Evolutionary conservation across 495 filamentous ascomycete species (phyloP).

Genomic region (Penicillium cinerascens): DNA sequence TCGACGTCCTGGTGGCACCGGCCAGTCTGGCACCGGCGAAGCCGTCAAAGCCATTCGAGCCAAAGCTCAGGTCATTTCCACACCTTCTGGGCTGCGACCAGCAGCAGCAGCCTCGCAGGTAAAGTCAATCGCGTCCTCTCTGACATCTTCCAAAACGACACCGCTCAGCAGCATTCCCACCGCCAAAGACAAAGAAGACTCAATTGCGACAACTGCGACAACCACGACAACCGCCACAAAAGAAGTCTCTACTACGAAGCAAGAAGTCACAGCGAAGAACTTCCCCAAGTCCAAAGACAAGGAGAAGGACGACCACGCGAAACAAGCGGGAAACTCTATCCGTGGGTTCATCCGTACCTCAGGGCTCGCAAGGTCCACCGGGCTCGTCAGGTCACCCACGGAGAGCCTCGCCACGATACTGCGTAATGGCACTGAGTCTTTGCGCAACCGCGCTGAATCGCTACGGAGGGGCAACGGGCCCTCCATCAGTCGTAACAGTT

Average conservation of each 20-base stretch:
- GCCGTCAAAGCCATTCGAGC: slow-evolving; percentile 31
- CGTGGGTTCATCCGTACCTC: slow-evolving; percentile 44
- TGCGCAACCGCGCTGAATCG: slow-evolving; percentile 22
- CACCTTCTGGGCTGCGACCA: slow-evolving; percentile 32
- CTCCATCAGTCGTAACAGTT: slow-evolving; percentile 14
- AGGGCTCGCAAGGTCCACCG: slow-evolving; percentile 27
- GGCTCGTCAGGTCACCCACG: slow-evolving; percentile 29
- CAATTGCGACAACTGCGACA: too few species aligned
- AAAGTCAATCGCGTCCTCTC: slow-evolving; percentile 25
- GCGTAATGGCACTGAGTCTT: slow-evolving; percentile 24
- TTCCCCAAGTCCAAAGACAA: background rate
- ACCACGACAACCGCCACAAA: background rate
- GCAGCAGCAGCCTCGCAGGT: slow-evolving; percentile 21
- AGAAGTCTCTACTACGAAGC: background rate
- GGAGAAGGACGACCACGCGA: slow-evolving; percentile 5
- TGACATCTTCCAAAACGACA: slow-evolving; percentile 18
- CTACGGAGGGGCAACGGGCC: slow-evolving; percentile 18
- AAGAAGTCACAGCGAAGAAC: background rate
- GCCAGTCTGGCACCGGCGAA: slow-evolving; percentile 24
- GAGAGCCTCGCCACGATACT: slow-evolving; percentile 25
- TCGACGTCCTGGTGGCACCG: slow-evolving; percentile 24
- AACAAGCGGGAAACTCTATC: slow-evolving; percentile 23
- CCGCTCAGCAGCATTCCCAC: slow-evolving; percentile 8
- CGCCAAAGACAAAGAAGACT: slow-evolving; percentile 4
- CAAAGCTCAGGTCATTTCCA: slow-evolving; percentile 29